phyloP scores from a whole-genome alignment of 495 filamentous ascomycete species.

The Neurospora cerealis region DNA sequence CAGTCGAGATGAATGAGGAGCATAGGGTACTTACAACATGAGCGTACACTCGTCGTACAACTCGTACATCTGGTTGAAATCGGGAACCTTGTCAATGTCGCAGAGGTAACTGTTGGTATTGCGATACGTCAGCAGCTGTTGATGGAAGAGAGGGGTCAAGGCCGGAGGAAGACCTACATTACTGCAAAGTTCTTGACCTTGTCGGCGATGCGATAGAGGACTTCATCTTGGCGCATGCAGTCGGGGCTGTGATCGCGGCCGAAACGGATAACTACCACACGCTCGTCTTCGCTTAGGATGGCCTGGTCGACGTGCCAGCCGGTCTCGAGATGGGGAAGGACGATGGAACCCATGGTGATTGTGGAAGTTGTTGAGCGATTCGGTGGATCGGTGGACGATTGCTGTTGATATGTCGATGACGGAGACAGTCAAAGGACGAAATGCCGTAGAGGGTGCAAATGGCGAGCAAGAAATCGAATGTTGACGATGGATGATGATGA shows the following conservation, averaged over 20 bases:
- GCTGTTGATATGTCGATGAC: background rate
- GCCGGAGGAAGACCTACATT: constrained; percentile 30
- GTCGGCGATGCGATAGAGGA: constrained; percentile 84
- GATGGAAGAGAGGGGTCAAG: background rate
- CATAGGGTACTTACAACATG: constrained; percentile 29
- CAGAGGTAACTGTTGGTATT: constrained; percentile 56
- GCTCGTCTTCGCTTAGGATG: constrained; percentile 62
- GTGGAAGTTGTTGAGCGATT: background rate
- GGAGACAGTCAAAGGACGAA: background rate
- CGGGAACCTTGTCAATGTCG: constrained; percentile 90
- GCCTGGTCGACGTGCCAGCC: constrained; percentile 97
- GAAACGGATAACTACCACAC: constrained; percentile 91
- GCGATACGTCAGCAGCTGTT: background rate
- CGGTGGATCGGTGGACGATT: background rate
- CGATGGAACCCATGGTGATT: constrained; percentile 70
- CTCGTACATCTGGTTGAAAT: constrained; percentile 95
- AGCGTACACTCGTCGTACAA: constrained; percentile 63
- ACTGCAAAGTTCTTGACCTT: constrained; percentile 85
- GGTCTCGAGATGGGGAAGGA: constrained; percentile 82
- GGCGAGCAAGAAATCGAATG: background rate
- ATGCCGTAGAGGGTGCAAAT: background rate
- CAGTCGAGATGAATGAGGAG: background rate
- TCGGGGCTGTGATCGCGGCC: constrained; percentile 68
- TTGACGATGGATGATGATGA: background rate
- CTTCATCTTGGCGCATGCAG: constrained; percentile 90